Conservation (phyloP, 768 basidiomycete species). For the Leccinum imitatum region DNA sequence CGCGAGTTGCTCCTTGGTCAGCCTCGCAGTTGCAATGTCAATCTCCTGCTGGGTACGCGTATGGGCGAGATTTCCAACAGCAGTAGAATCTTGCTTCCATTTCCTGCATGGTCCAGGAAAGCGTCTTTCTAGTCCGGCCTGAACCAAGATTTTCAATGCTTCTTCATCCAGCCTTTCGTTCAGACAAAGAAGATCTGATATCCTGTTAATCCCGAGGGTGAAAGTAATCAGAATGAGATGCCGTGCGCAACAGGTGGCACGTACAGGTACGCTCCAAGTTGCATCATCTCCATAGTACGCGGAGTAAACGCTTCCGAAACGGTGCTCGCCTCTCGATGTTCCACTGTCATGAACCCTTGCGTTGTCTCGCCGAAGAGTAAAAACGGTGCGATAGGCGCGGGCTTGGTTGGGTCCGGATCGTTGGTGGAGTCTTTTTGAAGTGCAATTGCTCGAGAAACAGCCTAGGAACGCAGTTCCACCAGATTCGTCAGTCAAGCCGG, state of each 20-base stretch:
- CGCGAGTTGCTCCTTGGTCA: slow-evolving; percentile 4
- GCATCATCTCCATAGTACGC: slow-evolving; percentile 1
- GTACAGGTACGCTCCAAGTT: slow-evolving; percentile 23
- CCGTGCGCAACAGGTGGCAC: background rate
- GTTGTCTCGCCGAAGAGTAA: slow-evolving; percentile 41
- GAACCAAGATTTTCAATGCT: slow-evolving; percentile 27
- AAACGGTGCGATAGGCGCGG: slow-evolving; percentile 19
- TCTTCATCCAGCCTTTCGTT: slow-evolving; percentile 25
- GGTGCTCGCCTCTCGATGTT: slow-evolving; percentile 18
- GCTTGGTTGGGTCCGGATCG: slow-evolving; percentile 5
- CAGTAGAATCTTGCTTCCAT: slow-evolving; percentile 21
- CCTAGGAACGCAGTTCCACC: background rate
- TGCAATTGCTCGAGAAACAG: slow-evolving; percentile 12
- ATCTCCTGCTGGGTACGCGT: background rate
- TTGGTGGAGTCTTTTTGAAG: slow-evolving; percentile 10
- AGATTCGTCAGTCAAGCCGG: no score
- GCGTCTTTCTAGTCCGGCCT: slow-evolving; percentile 29
- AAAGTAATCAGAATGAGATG: background rate
- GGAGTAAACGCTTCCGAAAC: background rate
- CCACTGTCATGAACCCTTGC: slow-evolving; percentile 41
- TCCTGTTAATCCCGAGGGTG: slow-evolving; percentile 11
- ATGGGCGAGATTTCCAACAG: background rate
- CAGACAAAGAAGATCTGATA: slow-evolving; percentile 24
- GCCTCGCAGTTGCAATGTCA: background rate
- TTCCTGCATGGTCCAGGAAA: slow-evolving; percentile 21